Base-by-base conservation (phyloP, 352 stramenopile species). In the Globisporangium emineosum region DNA sequence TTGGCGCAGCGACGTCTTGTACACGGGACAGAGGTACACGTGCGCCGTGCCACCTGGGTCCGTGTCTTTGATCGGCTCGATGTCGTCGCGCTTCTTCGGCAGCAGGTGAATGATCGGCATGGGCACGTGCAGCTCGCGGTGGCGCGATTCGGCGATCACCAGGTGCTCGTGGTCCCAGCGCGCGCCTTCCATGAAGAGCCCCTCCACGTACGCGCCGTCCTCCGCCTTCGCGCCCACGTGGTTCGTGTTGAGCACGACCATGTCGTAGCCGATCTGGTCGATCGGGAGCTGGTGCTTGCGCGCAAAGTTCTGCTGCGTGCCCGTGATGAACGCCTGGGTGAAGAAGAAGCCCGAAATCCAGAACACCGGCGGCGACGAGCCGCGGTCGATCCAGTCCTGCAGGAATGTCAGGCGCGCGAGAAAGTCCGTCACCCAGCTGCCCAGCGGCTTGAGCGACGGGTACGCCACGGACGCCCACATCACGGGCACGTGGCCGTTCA, bases 301-400 rank as follows among this genome's bases (percentile, higher is more conserved):
- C 13, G 93, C 93, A 73, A 88, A 98, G 67, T 98, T 98, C 64
- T 98, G 93, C 60, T 97, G 80, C 5, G 91, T 98, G 51, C 92
- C 93, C 3, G 92, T 98, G 67, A 98, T 96, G 62, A 98, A 98
- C 0, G 91, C 91, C 67, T 98, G 93, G 21, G 92, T 97, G 76
- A 98, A 98, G 73, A 97, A 98, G 76, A 98, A 98, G 0, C 92
- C 93, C 17, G 85, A 97, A 57, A 98, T 91, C 93, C 93, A 98
- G 63, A 93, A 98, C 47, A 97, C 88, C 0, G 79, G 76, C 0
- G 93, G 93, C 1, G 91, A 78, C 15, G 72, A 61, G 15, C 87
- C 78, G 6, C 79, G 77, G 32, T 88, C 82, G 57, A 97, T 73
- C 93, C 93, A 98, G 45, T 79, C 66, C 55, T 91, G 78, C 5